Evolutionary conservation across 2,329 filamentous ascomycete species (phyloP).

Genomic region (Lasiodiplodia gonubiensis): DNA sequence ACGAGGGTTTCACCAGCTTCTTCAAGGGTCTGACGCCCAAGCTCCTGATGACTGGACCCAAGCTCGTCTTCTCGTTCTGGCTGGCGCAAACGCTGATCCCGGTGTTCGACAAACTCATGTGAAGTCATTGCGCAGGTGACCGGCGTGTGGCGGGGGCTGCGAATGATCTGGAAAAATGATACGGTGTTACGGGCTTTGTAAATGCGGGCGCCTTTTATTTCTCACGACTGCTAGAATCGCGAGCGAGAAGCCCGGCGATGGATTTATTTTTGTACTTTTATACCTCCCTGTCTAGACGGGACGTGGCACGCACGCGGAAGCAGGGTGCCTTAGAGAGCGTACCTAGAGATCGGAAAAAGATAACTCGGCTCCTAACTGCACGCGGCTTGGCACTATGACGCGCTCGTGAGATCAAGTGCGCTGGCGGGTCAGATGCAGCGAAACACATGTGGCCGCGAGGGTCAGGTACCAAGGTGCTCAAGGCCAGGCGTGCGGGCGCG

Average conservation of each 20-base stretch:
- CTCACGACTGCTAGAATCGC: conserved; percentile 2
- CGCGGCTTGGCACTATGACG: conserved; percentile 7
- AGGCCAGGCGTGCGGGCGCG: conserved; percentile 12
- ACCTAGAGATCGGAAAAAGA: conserved; percentile 18
- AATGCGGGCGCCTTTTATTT: conserved; percentile 22
- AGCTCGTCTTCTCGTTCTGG: conserved; percentile 99
- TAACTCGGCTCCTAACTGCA: conserved; percentile 5
- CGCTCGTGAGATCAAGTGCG: conserved; percentile 14
- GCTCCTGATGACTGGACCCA: conserved; percentile 98
- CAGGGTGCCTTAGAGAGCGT: conserved; percentile 1
- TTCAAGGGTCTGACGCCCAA: conserved; percentile 98
- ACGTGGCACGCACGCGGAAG: conserved; percentile 6
- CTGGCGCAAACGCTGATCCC: conserved; percentile 97
- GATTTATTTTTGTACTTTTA: conserved; percentile 16
- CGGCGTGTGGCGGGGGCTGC: conserved; percentile 2
- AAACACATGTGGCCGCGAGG: background rate
- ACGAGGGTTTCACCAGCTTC: conserved; percentile 85
- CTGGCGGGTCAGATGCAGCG: conserved; percentile 15
- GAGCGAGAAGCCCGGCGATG: conserved; percentile 10
- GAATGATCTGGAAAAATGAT: conserved; percentile 16
- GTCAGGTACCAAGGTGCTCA: conserved; percentile 9
- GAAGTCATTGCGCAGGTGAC: conserved; percentile 17
- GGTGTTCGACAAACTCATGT: conserved; percentile 76
- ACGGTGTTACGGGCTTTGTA: conserved; percentile 29
- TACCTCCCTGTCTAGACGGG: conserved; percentile 20